Percentiles rank a stretch among this genome's conserved stretches.
Evolutionary conservation across 305 asterid species (phyloP).

Genomic region (Striga hermonthica): DNA sequence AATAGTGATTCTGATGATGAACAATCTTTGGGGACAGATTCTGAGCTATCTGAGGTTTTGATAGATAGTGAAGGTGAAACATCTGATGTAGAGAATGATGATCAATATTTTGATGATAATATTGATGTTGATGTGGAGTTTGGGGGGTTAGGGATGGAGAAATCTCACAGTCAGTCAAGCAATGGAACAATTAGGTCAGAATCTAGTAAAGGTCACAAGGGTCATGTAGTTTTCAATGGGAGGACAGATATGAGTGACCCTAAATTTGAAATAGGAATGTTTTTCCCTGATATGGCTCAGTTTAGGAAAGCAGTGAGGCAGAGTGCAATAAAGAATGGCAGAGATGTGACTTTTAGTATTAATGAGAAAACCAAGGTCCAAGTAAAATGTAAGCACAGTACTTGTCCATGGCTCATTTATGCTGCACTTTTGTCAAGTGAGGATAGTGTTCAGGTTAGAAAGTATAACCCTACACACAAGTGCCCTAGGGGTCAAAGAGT

Average conservation of each 20-base stretch:
- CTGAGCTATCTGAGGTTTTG: not conserved
- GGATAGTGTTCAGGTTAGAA: not conserved
- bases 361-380: not conserved
- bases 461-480: not conserved
- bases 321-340: not conserved
- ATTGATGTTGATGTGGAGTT: not conserved
- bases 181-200: not conserved
- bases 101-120: not conserved
- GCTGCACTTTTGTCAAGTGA: not conserved
- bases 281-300: not conserved
- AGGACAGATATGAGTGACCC: not conserved
- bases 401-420: not conserved
- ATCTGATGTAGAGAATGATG: not conserved
- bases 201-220: not conserved
- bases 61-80: not conserved
- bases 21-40: not conserved
- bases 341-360: not conserved
- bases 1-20: no score
- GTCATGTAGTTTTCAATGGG: not conserved
- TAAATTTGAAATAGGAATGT: not conserved
- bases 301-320: not conserved
- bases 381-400: not conserved
- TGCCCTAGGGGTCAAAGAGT: not conserved
- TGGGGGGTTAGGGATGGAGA: not conserved
- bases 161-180: not conserved